Conservation (phyloP, 139 green algal genomes). For the Micractinium sp. region DNA sequence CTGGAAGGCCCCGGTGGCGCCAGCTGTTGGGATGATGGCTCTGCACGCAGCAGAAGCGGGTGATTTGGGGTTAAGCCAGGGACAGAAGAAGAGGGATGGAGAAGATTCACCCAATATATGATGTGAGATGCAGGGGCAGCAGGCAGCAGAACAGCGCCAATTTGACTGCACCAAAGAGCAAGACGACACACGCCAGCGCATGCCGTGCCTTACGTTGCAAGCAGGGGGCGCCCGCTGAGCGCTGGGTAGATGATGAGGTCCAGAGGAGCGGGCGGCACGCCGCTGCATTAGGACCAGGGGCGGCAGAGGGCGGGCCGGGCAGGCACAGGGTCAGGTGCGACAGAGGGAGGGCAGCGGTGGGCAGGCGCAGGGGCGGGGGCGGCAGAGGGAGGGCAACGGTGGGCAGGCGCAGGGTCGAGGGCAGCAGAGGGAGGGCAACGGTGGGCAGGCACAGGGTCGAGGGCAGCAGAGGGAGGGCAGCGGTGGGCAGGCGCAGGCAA, state of each 20-base stretch:
- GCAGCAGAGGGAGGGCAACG: neutral
- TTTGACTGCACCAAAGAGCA: neutral
- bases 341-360: neutral
- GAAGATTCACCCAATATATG: too few relatives aligned
- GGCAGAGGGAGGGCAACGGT: neutral
- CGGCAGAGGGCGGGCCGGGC: too few relatives aligned
- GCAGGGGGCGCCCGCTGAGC: neutral
- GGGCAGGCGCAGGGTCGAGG: neutral
- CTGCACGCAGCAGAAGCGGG: neutral
- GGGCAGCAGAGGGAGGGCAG: neutral
- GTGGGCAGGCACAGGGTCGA: neutral
- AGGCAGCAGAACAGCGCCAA: neutral
- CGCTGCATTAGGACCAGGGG: too few relatives aligned
- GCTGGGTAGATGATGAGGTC: conserved; percentile 16
- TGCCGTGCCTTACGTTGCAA: neutral
- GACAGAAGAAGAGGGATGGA: too few relatives aligned
- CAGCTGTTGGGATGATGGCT: neutral
- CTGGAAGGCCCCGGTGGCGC: conserved; percentile 7
- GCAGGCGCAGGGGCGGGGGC: neutral
- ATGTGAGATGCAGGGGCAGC: neutral
- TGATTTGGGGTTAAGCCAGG: too few relatives aligned
- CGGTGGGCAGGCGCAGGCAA: neutral
- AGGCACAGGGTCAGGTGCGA: neutral
- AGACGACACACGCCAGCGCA: too few relatives aligned
- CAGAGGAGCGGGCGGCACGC: conserved; percentile 5